phyloP scores from a whole-genome alignment of 139 green algal genomes.

The Chlamydomonas sp. region DNA sequence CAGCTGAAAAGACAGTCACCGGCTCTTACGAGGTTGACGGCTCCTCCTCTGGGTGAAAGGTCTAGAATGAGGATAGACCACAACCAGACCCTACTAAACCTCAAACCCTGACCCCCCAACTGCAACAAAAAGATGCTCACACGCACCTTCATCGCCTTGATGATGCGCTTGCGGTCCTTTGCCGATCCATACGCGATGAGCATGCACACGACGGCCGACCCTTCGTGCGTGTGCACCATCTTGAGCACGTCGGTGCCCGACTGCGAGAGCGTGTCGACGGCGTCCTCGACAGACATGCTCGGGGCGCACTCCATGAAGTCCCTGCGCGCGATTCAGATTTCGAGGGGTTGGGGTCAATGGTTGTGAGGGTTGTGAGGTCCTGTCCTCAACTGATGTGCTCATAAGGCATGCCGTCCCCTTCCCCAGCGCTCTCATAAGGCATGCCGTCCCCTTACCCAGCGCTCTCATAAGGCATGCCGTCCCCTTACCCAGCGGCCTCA shows the following conservation, averaged over 20 bases:
- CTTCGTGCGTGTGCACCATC: slow-evolving; percentile 86
- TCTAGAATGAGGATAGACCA: too few species aligned
- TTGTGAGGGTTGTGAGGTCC: too few species aligned
- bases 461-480: too few species aligned
- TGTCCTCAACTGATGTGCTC: too few species aligned
- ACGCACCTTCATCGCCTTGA: slow-evolving; percentile 68
- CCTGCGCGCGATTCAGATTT: too few species aligned
- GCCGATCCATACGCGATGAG: slow-evolving; percentile 65
- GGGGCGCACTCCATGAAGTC: slow-evolving; percentile 71
- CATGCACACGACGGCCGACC: slow-evolving; percentile 57
- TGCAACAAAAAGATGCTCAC: slow-evolving; percentile 2
- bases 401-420: too few species aligned
- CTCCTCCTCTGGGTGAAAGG: too few species aligned
- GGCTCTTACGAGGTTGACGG: too few species aligned
- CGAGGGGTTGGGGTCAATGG: too few species aligned
- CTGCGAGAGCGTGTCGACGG: slow-evolving; percentile 58
- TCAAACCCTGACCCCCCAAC: neutral
- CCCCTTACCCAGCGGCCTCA: too few species aligned
- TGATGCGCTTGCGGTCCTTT: slow-evolving; percentile 68
- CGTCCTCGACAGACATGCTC: slow-evolving; percentile 52
- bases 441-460: too few species aligned
- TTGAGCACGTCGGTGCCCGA: slow-evolving; percentile 63
- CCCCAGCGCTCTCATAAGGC: too few species aligned
- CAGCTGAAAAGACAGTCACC: neutral
- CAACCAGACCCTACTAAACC: slow-evolving; percentile 3